A percentile compares a stretch with the other conserved stretches of the same genome.
phyloP scores from a whole-genome alignment of 192 early-diverging fungal genomes.

The Linnemannia elongata region DNA sequence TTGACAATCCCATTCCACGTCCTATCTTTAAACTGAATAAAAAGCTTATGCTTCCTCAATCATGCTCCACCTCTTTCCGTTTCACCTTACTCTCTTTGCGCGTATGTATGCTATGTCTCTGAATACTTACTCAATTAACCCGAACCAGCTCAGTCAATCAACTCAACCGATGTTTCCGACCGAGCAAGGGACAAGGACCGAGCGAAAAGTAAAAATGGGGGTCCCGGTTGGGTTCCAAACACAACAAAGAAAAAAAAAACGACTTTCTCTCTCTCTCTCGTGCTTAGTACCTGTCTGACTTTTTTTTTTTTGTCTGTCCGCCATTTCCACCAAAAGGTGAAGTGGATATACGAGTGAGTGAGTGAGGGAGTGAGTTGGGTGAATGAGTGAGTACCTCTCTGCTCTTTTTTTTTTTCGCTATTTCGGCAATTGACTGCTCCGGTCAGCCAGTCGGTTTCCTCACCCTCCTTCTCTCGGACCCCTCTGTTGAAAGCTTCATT shows the following conservation, averaged over 20 bases:
- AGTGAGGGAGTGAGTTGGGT: too few species aligned
- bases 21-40: background rate
- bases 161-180: background rate
- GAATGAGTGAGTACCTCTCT: background rate
- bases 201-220: background rate
- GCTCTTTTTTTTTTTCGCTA: background rate
- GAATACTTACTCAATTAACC: background rate
- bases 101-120: background rate
- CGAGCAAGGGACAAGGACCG: background rate
- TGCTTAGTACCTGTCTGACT: background rate
- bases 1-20: background rate
- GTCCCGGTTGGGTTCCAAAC: slow-evolving; percentile 7
- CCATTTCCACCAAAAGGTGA: background rate
- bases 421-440: slow-evolving; percentile 1
- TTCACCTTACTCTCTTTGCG: background rate
- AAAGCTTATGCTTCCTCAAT: background rate
- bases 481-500: too few species aligned
- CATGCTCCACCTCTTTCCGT: background rate
- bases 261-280: background rate
- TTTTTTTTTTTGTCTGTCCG: slow-evolving; percentile 10
- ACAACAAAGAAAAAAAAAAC: background rate
- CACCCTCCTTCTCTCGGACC: background rate
- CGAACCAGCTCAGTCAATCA: background rate
- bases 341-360: too few species aligned
- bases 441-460: background rate